Percentiles rank a stretch among this genome's conserved stretches.
phyloP scores from a whole-genome alignment of 306 rosid genomes.

The Abrus pulchellus region DNA sequence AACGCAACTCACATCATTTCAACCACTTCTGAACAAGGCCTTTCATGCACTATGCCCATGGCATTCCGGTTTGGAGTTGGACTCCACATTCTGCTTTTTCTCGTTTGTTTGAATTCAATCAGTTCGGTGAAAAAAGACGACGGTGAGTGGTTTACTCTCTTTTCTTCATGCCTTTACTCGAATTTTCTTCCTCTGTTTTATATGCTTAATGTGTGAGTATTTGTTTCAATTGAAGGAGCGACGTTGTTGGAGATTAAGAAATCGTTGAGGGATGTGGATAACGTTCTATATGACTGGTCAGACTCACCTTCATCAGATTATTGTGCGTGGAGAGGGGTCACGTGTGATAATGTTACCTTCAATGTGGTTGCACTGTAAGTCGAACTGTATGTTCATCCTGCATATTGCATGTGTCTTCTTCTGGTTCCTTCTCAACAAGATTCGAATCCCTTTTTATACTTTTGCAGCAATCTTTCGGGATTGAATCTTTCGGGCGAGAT shows the following conservation, averaged over 20 bases:
- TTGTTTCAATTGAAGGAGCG: conserved; percentile 60
- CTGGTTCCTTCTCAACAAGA: no score
- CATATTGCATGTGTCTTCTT: no score
- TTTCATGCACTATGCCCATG: conserved; percentile 58
- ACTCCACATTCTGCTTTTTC: conserved; percentile 55
- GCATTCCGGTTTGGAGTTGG: conserved; percentile 55
- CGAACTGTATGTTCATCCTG: no score
- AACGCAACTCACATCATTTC: not conserved
- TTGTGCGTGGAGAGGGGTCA: conserved; percentile 84
- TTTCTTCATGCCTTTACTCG: not conserved
- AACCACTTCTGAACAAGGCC: not conserved
- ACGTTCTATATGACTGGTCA: conserved; percentile 82
- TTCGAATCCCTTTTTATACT: not conserved
- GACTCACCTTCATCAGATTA: conserved; percentile 75
- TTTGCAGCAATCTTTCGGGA: conserved; percentile 75
- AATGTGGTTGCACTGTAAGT: conserved; percentile 80
- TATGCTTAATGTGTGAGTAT: not conserved
- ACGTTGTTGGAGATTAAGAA: conserved; percentile 81
- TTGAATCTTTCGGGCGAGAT: conserved; percentile 82
- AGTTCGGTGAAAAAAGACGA: conserved; percentile 63
- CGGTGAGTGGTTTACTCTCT: conserved; percentile 58
- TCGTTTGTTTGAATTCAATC: conserved; percentile 48
- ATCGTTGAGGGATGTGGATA: conserved; percentile 78
- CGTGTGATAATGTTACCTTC: conserved; percentile 80
- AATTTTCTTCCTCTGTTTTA: not conserved